These are phyloP conservation scores for Wickerhamiella slavikovae DNA, from an alignment of 805 yeast genomes.

Conservation along the genomic window DNA sequence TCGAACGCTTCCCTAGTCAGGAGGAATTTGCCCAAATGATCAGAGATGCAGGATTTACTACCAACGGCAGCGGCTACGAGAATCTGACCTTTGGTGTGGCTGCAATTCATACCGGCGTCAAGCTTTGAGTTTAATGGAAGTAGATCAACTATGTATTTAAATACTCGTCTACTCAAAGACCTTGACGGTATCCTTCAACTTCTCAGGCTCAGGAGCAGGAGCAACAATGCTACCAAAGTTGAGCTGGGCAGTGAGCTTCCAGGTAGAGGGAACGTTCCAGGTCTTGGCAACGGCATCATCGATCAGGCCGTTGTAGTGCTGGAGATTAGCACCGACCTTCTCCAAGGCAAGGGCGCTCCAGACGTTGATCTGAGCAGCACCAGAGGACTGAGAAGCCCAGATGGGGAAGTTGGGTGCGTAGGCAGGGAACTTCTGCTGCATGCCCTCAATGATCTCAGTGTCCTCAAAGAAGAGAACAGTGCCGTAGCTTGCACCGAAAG, in stretches of 20 bases:
- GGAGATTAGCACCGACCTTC: conserved; percentile 31
- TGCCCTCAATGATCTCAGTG: conserved; percentile 18
- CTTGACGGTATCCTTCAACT: conserved; percentile 1
- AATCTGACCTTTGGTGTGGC: conserved; percentile 88
- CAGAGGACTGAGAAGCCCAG: conserved; percentile 26
- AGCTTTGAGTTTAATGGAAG: conserved; percentile 26
- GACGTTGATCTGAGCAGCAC: conserved; percentile 28
- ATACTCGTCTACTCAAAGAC: not conserved
- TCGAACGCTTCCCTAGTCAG: conserved; percentile 78
- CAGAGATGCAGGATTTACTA: conserved; percentile 81
- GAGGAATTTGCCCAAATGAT: conserved; percentile 83
- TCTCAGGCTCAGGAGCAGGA: conserved; percentile 1
- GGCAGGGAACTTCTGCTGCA: conserved; percentile 25
- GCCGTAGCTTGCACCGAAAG: conserved; percentile 27
- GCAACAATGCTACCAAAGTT: conserved; percentile 24
- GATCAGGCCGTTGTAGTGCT: conserved; percentile 30
- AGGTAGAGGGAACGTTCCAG: conserved; percentile 22
- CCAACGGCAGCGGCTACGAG: conserved; percentile 83
- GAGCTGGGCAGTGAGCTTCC: conserved; percentile 29
- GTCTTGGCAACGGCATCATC: conserved; percentile 19
- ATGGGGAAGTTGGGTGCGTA: conserved; percentile 27
- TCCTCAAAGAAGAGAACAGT: conserved; percentile 29
- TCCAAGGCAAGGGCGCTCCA: conserved; percentile 28
- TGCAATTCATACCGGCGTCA: conserved; percentile 88
- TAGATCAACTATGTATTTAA: not conserved